phyloP scores from a whole-genome alignment of 2,329 filamentous ascomycete species.

The Phyllosticta ampelicida region DNA sequence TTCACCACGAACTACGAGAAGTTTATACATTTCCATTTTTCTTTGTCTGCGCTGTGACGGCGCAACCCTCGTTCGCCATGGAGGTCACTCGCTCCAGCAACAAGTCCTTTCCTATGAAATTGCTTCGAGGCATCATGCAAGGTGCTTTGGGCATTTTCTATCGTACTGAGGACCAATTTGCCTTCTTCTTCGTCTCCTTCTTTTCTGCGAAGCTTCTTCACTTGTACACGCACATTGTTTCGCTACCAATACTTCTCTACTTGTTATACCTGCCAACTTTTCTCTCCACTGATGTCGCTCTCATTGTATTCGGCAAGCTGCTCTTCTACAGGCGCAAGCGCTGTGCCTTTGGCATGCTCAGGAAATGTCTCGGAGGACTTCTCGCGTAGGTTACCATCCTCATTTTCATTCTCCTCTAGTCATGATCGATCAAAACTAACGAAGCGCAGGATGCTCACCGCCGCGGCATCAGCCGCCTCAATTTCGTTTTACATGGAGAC shows the following conservation, averaged over 20 bases:
- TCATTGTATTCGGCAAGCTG: conserved; percentile 21
- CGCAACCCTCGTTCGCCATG: not conserved
- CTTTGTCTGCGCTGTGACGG: not conserved
- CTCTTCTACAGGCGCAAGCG: conserved; percentile 18
- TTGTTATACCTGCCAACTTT: conserved; percentile 30
- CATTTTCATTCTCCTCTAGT: too few relatives aligned
- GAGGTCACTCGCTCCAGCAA: not conserved
- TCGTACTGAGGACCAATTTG: conserved; percentile 15
- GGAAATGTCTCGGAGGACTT: conserved; percentile 16
- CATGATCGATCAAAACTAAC: conserved; percentile 2
- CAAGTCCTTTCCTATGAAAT: not conserved
- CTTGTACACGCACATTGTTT: conserved; percentile 23
- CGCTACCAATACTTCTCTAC: conserved; percentile 23
- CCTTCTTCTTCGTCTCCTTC: conserved; percentile 23
- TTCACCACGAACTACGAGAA: not conserved
- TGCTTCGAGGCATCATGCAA: not conserved
- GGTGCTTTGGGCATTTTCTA: conserved; percentile 2
- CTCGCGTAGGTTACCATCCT: conserved; percentile 19
- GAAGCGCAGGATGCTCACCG: conserved; percentile 19
- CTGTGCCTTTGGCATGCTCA: not conserved
- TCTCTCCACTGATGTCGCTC: conserved; percentile 24
- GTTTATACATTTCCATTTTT: not conserved
- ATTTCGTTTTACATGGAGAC: conserved; percentile 32
- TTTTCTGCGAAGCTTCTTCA: conserved; percentile 26
- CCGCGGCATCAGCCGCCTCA: conserved; percentile 24